Evolutionary conservation across 768 basidiomycete genomes (phyloP), one percentile per base, ranked within the genome.

Genomic region (Mycena olivaceomarginata): DNA sequence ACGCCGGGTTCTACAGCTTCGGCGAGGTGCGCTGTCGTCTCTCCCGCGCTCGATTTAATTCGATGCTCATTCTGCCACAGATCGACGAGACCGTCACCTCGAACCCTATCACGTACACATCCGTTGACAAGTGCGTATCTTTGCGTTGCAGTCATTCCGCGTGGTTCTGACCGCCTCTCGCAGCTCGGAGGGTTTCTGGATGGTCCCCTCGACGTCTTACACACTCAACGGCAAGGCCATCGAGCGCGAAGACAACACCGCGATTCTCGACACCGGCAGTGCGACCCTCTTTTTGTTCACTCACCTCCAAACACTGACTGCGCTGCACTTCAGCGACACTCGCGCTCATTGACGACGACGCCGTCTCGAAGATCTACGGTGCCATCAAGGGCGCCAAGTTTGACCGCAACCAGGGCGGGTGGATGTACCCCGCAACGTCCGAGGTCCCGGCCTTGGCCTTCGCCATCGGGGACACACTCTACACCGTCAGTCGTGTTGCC

Each of bases 111-210:
- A 69, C 81, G 5, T 79, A 83, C 69, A 82, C 83, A 70, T 11
- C 60, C 10, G 63, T 74, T 20, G 70, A 68, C 73, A 74, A 71
- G 65, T 79, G 59, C 40, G 46, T 67, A 12, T 51, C 31, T 20
- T n/a, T 40, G 15, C 20, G n/a, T 66, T 56, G 12, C 43, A 6
- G 20, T 16, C n/a, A 3, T 62, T 41, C 46, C 9, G 15, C 40
- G 22, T 60, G 16, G 6, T 9, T 20, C 45, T 67, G 18, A 57
- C 67, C 9, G 40, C 67, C 37, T 43, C 13, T 2, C n/a, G 76
- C 75, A 85, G 83, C 74, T 86, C 85, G 10, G 82, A 85, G 72
- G 86, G 87, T 59, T 88, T 86, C 82, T 88, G 87, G 87, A 83
- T 85, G 81, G 85, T 87, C 43, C 65, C 77, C 20, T 85, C 85